Conservation (phyloP, 805 yeast genomes). For the Kodamaea kakaduensis region DNA sequence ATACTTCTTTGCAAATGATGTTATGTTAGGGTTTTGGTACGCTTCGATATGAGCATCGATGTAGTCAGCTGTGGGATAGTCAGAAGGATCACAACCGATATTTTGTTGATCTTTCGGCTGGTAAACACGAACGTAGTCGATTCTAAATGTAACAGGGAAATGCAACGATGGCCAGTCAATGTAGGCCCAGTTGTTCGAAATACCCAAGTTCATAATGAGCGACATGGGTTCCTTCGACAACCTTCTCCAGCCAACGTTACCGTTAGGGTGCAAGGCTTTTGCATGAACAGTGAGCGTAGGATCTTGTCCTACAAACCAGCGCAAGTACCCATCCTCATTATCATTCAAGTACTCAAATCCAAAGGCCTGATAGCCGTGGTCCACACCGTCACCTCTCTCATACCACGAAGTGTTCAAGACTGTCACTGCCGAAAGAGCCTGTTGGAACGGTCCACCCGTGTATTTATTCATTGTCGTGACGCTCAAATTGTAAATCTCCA, state of each 20-base stretch:
- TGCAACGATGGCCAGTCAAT: conserved; percentile 80
- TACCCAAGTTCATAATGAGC: conserved; percentile 79
- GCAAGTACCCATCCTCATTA: conserved; percentile 63
- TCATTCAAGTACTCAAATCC: conserved; percentile 79
- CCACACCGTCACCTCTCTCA: conserved; percentile 50
- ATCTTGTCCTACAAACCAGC: conserved; percentile 81
- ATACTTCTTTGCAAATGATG: conserved; percentile 80
- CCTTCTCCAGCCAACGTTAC: conserved; percentile 81
- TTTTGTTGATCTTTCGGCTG: conserved; percentile 66
- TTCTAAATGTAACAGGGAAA: conserved; percentile 73
- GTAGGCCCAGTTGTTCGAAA: conserved; percentile 89
- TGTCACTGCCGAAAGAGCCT: conserved; percentile 85
- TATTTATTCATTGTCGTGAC: conserved; percentile 81
- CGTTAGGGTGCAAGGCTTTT: conserved; percentile 79
- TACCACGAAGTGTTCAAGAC: conserved; percentile 83
- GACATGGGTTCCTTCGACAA: conserved; percentile 93
- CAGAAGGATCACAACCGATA: conserved; percentile 82
- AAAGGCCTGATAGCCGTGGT: conserved; percentile 59
- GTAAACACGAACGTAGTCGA: conserved; percentile 86
- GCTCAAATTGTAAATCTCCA: conserved; percentile 66
- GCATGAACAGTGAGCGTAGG: conserved; percentile 75
- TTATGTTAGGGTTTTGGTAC: conserved; percentile 63
- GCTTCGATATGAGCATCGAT: conserved; percentile 67
- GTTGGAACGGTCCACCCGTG: conserved; percentile 92
- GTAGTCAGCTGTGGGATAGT: conserved; percentile 81